phyloP scores from a whole-genome alignment of 345 rosid species.

The Linum tenue region DNA sequence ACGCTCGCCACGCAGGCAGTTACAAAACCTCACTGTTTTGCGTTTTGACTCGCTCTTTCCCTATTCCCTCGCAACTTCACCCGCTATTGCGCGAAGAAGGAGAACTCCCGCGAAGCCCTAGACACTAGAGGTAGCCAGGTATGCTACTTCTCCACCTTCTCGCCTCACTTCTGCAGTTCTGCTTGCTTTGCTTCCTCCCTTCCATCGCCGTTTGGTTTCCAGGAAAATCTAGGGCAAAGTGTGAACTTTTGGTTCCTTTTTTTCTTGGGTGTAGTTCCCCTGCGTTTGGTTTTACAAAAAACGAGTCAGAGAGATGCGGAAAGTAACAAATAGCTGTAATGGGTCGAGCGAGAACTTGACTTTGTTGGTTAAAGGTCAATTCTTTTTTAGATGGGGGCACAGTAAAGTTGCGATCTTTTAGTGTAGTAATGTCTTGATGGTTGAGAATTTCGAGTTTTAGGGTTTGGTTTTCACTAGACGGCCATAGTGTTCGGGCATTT shows the following conservation, averaged over 20 bases:
- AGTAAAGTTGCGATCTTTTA: too few relatives aligned
- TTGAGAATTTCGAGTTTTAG: too few relatives aligned
- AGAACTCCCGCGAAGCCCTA: not conserved
- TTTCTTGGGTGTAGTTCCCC: not conserved
- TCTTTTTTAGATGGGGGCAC: too few relatives aligned
- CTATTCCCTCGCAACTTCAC: not conserved
- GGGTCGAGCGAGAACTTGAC: not conserved
- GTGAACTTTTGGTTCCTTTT: not conserved
- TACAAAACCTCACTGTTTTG: too few relatives aligned
- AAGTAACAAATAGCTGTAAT: not conserved
- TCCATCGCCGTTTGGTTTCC: not conserved
- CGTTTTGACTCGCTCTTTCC: conserved; percentile 9
- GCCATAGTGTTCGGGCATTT: too few relatives aligned
- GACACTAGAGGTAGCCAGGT: not conserved
- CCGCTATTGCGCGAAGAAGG: not conserved
- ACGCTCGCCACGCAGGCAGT: too few relatives aligned
- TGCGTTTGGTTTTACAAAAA: not conserved
- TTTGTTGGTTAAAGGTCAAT: not conserved
- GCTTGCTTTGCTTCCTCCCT: too few relatives aligned
- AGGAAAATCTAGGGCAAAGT: not conserved
- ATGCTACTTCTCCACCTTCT: too few relatives aligned
- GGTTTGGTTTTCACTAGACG: too few relatives aligned
- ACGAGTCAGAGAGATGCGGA: not conserved
- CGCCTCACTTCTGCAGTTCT: too few relatives aligned
- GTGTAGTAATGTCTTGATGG: too few relatives aligned